Evolutionary conservation across 108 stramenopile species (phyloP), one percentile per base, ranked within the genome.

Genomic region (Fragilariopsis cylindrus): DNA sequence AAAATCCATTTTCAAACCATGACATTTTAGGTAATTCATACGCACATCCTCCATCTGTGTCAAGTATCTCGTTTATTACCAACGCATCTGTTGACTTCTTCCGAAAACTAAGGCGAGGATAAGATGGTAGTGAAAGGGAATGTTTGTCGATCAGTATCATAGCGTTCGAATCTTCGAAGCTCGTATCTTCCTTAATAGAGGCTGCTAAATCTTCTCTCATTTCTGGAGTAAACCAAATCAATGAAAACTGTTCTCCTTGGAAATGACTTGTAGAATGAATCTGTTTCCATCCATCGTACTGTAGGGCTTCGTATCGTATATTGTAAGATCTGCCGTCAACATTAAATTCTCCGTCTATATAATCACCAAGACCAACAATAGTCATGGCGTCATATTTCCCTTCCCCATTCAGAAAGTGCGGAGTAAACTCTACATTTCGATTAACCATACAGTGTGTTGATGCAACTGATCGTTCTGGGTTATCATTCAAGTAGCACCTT

Each of bases 221-320:
- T 58, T 83, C 82, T 5, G 96, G 97, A 18, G 95, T 96, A 81
- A 98, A 98, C 88, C 89, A 98, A 18, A 98, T 95, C 15, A 98
- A 68, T n/a, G 82, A 84, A 60, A 88, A 98, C 8, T 96, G 81
- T 72, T 98, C 95, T 9, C 97, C 97, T 52, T 15, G 18, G 57
- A 94, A 97, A 1, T 88, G 81, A 54, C 71, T 62, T 9, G 97
- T 98, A 90, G 93, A 98, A 75, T 98, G 97, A 30, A 92, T 72
- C 48, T 91, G 81, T 40, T 77, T 89, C 63, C 60, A 98, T 53
- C 96, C 97, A 80, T 98, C 84, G 72, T 96, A 97, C 60, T 95
- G 94, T 16, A 94, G 43, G 19, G 93, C 88, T 49, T 84, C 73
- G 79, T 97, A 97, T 57, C 93, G 80, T 30, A 97, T 95, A 54